phyloP scores from a whole-genome alignment of 192 early-diverging fungal species.

The Coemansia sp. region DNA sequence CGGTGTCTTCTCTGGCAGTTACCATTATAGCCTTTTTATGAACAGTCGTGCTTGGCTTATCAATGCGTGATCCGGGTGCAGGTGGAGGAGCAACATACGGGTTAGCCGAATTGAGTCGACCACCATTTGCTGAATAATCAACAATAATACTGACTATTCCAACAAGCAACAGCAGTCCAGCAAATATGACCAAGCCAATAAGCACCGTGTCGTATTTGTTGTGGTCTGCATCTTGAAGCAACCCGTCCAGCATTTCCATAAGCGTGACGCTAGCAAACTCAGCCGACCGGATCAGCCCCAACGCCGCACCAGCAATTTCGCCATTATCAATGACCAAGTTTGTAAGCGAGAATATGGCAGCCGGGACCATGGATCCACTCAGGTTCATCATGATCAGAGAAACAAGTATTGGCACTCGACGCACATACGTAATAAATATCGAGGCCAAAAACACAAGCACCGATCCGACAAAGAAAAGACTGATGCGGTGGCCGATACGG shows the following conservation, averaged over 20 bases:
- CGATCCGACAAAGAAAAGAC: slow-evolving; percentile 46
- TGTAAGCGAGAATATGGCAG: slow-evolving; percentile 47
- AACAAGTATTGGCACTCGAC: slow-evolving; percentile 32
- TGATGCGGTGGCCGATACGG: slow-evolving; percentile 52
- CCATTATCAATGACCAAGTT: slow-evolving; percentile 52
- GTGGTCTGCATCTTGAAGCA: slow-evolving; percentile 53
- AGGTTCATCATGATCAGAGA: slow-evolving; percentile 46
- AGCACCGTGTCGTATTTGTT: slow-evolving; percentile 53
- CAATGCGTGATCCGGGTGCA: neutral
- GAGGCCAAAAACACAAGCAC: slow-evolving; percentile 38
- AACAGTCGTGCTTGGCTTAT: neutral
- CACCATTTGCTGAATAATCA: slow-evolving; percentile 29
- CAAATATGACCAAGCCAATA: slow-evolving; percentile 45
- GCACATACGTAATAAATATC: slow-evolving; percentile 39
- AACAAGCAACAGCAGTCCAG: slow-evolving; percentile 35
- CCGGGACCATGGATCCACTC: slow-evolving; percentile 44
- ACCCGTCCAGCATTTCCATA: slow-evolving; percentile 56
- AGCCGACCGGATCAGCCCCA: slow-evolving; percentile 53
- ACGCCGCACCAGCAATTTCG: slow-evolving; percentile 49
- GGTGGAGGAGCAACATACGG: slow-evolving; percentile 18
- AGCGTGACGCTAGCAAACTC: slow-evolving; percentile 54
- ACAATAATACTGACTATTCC: slow-evolving; percentile 21
- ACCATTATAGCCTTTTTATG: neutral
- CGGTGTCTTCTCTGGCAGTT: neutral
- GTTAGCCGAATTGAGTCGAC: slow-evolving; percentile 38